These are phyloP conservation scores for Fraxinus pennsylvanica DNA, from an alignment of 257 asterid genomes.

Conservation along the genomic window DNA sequence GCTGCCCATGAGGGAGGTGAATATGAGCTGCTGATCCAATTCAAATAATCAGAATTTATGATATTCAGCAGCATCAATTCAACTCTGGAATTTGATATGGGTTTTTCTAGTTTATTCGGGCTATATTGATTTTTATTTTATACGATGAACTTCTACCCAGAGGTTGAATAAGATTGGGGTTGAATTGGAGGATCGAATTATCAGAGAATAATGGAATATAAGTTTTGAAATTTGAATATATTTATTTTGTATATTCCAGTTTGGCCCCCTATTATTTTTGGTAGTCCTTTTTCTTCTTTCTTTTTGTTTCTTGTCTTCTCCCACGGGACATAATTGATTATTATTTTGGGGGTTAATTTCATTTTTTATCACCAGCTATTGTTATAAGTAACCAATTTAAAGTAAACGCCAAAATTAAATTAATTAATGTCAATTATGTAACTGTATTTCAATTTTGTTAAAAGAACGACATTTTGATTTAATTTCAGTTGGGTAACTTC, in stretches of 20 bases:
- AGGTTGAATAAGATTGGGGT: not conserved
- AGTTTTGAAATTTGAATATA: slow-evolving; percentile 2
- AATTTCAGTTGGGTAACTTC: too few relatives aligned
- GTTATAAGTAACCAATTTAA: too few relatives aligned
- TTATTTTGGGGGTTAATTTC: too few relatives aligned
- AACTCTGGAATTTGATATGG: not conserved
- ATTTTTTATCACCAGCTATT: too few relatives aligned
- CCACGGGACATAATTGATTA: too few relatives aligned
- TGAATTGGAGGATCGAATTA: slow-evolving; percentile 34
- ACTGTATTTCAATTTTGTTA: too few relatives aligned
- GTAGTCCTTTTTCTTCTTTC: not conserved
- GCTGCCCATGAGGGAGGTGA: slow-evolving; percentile 87
- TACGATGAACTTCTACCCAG: not conserved
- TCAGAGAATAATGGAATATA: slow-evolving; percentile 30
- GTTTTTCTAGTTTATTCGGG: not conserved
- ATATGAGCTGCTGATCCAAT: slow-evolving; percentile 48
- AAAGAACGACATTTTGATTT: too few relatives aligned
- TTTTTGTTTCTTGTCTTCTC: not conserved
- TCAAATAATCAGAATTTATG: slow-evolving; percentile 42
- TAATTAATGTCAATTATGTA: too few relatives aligned
- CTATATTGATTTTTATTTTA: slow-evolving; percentile 19
- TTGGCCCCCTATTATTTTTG: not conserved
- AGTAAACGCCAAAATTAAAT: too few relatives aligned
- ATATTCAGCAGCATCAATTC: slow-evolving; percentile 71
- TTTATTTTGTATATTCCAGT: too few relatives aligned